A percentile compares a stretch with the other conserved stretches of the same genome.
phyloP scores from a whole-genome alignment of 345 rosid genomes.

The Reutealis trisperma region DNA sequence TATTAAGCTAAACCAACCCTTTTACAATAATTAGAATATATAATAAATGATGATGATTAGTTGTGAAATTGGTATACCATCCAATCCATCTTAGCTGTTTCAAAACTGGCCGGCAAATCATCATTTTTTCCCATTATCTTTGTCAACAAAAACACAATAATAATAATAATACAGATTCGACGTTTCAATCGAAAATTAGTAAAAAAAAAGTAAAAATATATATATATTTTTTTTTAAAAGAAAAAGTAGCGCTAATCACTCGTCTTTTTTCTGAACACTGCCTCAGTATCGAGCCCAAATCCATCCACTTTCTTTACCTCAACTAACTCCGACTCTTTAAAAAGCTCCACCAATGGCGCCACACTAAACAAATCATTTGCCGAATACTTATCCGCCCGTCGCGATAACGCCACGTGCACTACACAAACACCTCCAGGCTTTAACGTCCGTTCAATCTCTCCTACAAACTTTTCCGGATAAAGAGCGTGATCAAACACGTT shows the following conservation, averaged over 20 bases:
- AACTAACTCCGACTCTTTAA: slow-evolving; percentile 33
- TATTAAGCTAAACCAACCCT: too few species aligned
- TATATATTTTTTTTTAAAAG: background rate
- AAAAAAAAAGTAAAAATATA: too few species aligned
- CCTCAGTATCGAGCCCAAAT: slow-evolving; percentile 46
- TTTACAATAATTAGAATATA: too few species aligned
- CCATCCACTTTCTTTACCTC: slow-evolving; percentile 35
- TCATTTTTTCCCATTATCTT: too few species aligned
- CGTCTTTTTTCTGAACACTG: slow-evolving; percentile 28
- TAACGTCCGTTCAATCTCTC: slow-evolving; percentile 47
- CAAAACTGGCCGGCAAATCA: too few species aligned
- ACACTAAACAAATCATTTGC: slow-evolving; percentile 45
- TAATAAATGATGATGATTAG: too few species aligned
- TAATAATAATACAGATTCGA: too few species aligned
- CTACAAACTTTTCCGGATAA: slow-evolving; percentile 36
- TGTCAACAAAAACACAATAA: background rate
- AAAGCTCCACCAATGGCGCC: slow-evolving; percentile 30
- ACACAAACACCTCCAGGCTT: slow-evolving; percentile 41
- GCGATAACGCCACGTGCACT: slow-evolving; percentile 36
- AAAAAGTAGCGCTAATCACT: background rate
- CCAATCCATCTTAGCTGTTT: too few species aligned
- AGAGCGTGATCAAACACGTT: slow-evolving; percentile 49
- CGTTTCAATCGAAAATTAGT: too few species aligned
- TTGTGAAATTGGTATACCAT: too few species aligned
- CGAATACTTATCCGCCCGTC: slow-evolving; percentile 44